A percentile compares a stretch with the other conserved stretches of the same genome.
Conservation (phyloP, 306 rosid genomes). For the Morella rubra region DNA sequence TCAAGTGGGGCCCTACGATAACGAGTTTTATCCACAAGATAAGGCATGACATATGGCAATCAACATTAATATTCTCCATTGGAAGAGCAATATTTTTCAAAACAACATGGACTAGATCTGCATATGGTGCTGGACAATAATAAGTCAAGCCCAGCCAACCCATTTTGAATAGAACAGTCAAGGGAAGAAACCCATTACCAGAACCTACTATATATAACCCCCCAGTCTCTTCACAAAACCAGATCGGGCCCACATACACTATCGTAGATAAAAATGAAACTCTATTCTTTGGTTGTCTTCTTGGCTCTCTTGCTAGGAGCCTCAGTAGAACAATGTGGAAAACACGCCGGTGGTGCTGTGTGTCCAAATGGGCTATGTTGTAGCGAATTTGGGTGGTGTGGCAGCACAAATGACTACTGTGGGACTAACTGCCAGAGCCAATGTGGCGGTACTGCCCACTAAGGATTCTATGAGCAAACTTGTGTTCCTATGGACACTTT, state of each 20-base stretch:
- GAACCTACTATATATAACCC: no score
- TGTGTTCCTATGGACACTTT: no score
- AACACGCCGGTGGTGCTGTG: conserved; percentile 19
- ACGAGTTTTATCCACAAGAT: no score
- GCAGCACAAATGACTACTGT: not conserved
- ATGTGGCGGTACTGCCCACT: not conserved
- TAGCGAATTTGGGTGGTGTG: conserved; percentile 10
- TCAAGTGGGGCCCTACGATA: no score
- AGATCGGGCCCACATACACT: not conserved
- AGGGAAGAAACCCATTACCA: not conserved
- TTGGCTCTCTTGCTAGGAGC: not conserved
- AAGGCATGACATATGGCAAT: no score
- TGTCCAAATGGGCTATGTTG: conserved; percentile 22
- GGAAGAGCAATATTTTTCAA: no score
- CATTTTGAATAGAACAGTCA: not conserved
- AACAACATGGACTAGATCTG: no score
- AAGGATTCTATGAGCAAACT: no score
- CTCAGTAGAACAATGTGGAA: conserved; percentile 21
- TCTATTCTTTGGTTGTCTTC: not conserved
- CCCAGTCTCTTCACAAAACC: not conserved
- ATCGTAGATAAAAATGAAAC: not conserved
- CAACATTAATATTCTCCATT: no score
- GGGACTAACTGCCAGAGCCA: not conserved
- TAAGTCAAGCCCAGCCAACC: not conserved
- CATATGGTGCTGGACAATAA: no score